Evolutionary conservation across 495 filamentous ascomycete genomes (phyloP).

Genomic region (Physcia stellaris): DNA sequence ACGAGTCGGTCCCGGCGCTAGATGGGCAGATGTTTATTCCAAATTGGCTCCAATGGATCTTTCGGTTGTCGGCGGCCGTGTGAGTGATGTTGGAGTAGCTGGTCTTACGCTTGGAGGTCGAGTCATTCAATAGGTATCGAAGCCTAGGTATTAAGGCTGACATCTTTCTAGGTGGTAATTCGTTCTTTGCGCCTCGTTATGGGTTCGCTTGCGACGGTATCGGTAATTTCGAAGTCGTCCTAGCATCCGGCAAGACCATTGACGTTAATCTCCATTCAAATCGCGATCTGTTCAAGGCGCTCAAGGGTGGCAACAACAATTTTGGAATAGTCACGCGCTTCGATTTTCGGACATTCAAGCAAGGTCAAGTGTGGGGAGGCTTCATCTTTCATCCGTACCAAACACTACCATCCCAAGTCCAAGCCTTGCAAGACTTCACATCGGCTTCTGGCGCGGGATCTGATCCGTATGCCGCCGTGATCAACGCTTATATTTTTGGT

Average conservation of each 20-base stretch:
- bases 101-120: conserved; percentile 25
- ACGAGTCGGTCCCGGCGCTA: conserved; percentile 35
- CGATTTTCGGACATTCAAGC: conserved; percentile 11
- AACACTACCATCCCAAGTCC: not conserved
- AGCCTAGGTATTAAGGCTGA: not conserved
- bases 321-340: conserved; percentile 18
- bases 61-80: conserved; percentile 37
- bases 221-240: conserved; percentile 20
- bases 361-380: conserved; percentile 13
- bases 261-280: conserved; percentile 18
- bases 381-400: not conserved
- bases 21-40: conserved; percentile 34
- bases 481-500: not conserved
- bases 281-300: conserved; percentile 19
- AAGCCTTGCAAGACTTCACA: conserved; percentile 6
- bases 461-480: not conserved
- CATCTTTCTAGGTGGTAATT: conserved; percentile 18
- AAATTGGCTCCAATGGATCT: conserved; percentile 31
- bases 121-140: not conserved
- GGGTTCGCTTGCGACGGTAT: conserved; percentile 25
- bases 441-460: not conserved
- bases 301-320: conserved; percentile 24
- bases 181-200: conserved; percentile 18
- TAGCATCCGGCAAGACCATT: conserved; percentile 19
- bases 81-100: conserved; percentile 25